Base-by-base conservation (phyloP, 768 basidiomycete genomes). In the Pulveroboletus sp. region DNA sequence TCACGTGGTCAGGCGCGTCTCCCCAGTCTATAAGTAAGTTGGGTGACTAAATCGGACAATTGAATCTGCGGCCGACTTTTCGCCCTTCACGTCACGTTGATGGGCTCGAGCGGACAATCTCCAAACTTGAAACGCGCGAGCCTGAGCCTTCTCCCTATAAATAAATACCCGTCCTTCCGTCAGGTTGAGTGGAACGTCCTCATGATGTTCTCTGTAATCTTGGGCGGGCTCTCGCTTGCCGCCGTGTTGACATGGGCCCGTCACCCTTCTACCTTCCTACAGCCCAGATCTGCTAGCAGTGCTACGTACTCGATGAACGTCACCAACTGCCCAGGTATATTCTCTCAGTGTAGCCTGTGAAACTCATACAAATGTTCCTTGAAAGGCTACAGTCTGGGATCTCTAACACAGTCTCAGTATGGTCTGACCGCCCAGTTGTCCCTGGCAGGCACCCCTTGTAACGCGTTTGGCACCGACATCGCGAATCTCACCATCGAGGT, bases 391-490 rank as follows among this genome's bases (percentile, higher is more conserved):
- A 67, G 68, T 6, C 63, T 88, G 17, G 58, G 63, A 14, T 68
- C 69, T 2, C 54, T 87, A 17, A 47, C 62, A 8, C 68, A 79
- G 54, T 77, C 69, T 4, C 51, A 59, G 14, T 70, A 59, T 12
- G 83, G 84, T 22, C 67, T 88, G 23, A 76, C 71, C 0, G 85
- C 83, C 23, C 69, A 72, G 16, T 68, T 88, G 5, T 65, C 62
- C 30, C 71, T 88, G 7, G 74, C 77, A 1, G 83, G 83, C 2
- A 32, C 66, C 14, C 72, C 78, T 9, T 89, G 86, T 61, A 73
- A 86, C 54, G 81, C 79, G 4, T 88, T 85, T 56, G 85, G 85
- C 4, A 66, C 56, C 1, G 86, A 88, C 55, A 68, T 86, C 27
- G 39, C 63, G 0, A 65, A 80, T 50, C 74, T 89, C 19, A 82